Evolutionary conservation across 176 grass and related monocot species (phyloP).

Genomic region (Elymus sibiricus): DNA sequence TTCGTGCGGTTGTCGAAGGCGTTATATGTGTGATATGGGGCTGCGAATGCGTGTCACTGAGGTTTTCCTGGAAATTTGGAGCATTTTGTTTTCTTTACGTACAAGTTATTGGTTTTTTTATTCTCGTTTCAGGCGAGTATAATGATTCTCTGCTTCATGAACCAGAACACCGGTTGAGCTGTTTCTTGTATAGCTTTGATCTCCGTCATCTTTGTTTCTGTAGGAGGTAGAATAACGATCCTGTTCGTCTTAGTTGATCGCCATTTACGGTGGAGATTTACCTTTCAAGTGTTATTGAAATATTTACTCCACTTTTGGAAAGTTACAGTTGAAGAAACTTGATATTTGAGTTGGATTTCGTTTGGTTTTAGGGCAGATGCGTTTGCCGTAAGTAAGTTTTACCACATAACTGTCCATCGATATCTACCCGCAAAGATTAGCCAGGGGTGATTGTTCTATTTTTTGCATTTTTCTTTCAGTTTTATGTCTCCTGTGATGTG

Average conservation of each 20-base stretch:
- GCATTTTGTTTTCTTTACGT: neutral
- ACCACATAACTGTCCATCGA: neutral
- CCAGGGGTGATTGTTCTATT: neutral
- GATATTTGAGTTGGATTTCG: neutral
- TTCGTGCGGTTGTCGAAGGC: neutral
- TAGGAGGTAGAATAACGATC: neutral
- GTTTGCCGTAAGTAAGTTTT: neutral
- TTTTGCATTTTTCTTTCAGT: neutral
- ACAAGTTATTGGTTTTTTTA: neutral
- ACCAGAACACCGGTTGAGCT: neutral
- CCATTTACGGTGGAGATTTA: neutral
- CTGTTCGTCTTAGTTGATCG: neutral
- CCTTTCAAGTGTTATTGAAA: neutral
- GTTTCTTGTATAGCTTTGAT: neutral
- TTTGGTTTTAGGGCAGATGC: neutral
- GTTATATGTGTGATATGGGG: neutral
- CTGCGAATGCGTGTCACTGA: constrained; percentile 13
- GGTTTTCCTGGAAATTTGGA: constrained; percentile 22
- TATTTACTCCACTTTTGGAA: neutral
- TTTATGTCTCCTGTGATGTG: neutral
- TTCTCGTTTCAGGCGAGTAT: neutral
- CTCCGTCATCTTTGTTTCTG: neutral
- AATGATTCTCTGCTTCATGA: neutral
- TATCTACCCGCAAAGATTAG: neutral
- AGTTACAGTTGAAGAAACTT: neutral